Conservation (phyloP, 495 filamentous ascomycete genomes). For the Jackrogersella minutella region DNA sequence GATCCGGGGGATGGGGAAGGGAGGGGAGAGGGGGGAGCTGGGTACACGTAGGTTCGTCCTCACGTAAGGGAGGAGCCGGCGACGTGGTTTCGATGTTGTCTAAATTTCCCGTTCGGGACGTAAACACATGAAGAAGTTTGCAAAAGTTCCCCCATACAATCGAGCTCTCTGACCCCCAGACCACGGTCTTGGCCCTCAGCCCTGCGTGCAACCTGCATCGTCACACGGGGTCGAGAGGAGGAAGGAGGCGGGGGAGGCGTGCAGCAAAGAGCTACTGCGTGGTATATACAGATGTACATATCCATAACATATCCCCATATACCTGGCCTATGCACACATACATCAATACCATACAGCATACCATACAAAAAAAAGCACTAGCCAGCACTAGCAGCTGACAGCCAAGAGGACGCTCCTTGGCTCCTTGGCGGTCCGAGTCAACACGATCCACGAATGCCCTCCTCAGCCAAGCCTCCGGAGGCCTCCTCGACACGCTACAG, state of each 20-base stretch:
- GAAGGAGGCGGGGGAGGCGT: too few species aligned
- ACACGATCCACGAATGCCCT: not conserved
- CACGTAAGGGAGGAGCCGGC: constrained; percentile 2
- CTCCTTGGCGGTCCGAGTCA: not conserved
- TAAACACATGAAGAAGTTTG: not conserved
- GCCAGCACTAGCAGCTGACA: constrained; percentile 3
- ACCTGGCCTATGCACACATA: not conserved
- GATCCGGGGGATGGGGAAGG: not conserved
- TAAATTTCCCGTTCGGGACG: not conserved
- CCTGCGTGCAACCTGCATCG: constrained; percentile 27
- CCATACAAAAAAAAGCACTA: too few species aligned
- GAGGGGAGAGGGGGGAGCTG: not conserved
- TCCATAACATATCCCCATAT: too few species aligned
- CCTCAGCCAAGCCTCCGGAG: constrained; percentile 6
- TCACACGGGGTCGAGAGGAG: constrained; percentile 23
- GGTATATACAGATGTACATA: not conserved
- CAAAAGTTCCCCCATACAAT: not conserved
- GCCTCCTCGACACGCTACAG: constrained; percentile 4
- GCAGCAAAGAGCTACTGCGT: not conserved
- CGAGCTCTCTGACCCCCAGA: not conserved
- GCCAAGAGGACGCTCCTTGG: not conserved
- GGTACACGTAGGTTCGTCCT: constrained; percentile 10
- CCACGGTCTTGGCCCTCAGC: constrained; percentile 31
- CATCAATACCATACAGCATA: too few species aligned
- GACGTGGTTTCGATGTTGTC: not conserved